Evolutionary conservation across 139 green algal genomes (phyloP), one percentile per base, ranked within the genome.

Genomic region (Micromonas pusilla): DNA sequence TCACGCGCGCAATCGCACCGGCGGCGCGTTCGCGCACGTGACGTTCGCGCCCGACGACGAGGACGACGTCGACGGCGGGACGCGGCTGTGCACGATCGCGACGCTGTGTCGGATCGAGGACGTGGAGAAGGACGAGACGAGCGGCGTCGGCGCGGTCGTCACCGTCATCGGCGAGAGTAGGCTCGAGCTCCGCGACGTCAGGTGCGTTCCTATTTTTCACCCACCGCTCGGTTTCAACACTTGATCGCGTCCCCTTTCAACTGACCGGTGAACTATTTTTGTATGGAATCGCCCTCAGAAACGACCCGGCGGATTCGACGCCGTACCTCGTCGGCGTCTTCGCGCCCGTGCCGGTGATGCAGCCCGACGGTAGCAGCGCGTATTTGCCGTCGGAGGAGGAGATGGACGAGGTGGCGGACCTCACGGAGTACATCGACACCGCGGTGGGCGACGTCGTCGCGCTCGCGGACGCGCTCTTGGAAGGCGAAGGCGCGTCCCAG

Each of bases 11-110:
- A 30, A 57, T 20, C 37, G 30, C 30, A 36, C 33, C 57, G 75
- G 80, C 57, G 70, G 72, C 20, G 52, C 86, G 4, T 80, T 87
- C 39, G 79, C 52, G 31, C 81, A 81, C 23, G 77, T 78, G 26
- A 38, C 60, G 25, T 65, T 39, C 33, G 38, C 60, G 33, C n/a
- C 37, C 21, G 36, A 6, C 53, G 52, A 36, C 21, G 36, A 67
- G 1, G n/a, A 45, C 64, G 39, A 60, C n/a, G 33, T 19, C 19
- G 70, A 67, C 34, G 70, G 39, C 9, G 33, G 52, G 25, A 74
- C 52, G 39, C 19, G 33, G 57, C 25, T 34, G 78, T 66, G 34
- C 54, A 66, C 34, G 54, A 32, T 28, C 52, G 70, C 45, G 37
- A 70, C 70, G 34, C 28, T 66, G 34, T 30, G 13, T 9, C 32